Base-by-base conservation (phyloP, 305 asterid species). In the Coffea humblotiana region DNA sequence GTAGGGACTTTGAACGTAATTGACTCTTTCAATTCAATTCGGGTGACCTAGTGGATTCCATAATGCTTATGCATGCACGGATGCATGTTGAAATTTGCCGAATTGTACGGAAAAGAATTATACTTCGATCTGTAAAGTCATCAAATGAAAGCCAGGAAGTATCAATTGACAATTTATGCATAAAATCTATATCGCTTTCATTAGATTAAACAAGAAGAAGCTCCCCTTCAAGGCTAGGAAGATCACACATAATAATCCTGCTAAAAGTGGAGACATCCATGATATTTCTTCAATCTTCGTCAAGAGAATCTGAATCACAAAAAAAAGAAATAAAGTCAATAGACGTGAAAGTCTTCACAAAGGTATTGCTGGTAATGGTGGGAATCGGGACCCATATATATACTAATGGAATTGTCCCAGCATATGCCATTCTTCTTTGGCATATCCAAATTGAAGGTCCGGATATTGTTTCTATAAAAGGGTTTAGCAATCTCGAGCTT, bases 301-400 rank as follows among this genome's bases (percentile, higher is more conserved):
- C 60, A 45, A 48, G 21, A 25, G 75, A 37, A 71, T 71, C 75
- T 47, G n/a, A 48, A 48, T 47, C 60, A 71, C 12, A 48, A 11
- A 23, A 45, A 71, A 25, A 23, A 25, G 7, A 15, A 27, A 45
- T 2, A 47, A 71, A 71, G 40, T 25, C 8, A 12, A 6, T 0
- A 47, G 8, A 3, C 11, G n/a, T 29, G 7, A 3, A 71, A 48
- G 75, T 48, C 61, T 47, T 71, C 75, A 71, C 56, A 70, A 43
- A 14, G 19, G 56, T 69, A 48, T 47, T 69, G 74, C 7, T 69
- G 54, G 56, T 70, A 54, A 45, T 70, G 27, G 27, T 3, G 56
- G 74, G 74, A 40, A 70, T 70, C 74, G 74, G 74, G 35, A 70
- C 74, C 74, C 74, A 70, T 70, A 8, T 14, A 12, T 2, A 13